Percentiles rank a stretch among this genome's conserved stretches.
phyloP scores from a whole-genome alignment of 805 yeast genomes.

The Metschnikowia anglica region DNA sequence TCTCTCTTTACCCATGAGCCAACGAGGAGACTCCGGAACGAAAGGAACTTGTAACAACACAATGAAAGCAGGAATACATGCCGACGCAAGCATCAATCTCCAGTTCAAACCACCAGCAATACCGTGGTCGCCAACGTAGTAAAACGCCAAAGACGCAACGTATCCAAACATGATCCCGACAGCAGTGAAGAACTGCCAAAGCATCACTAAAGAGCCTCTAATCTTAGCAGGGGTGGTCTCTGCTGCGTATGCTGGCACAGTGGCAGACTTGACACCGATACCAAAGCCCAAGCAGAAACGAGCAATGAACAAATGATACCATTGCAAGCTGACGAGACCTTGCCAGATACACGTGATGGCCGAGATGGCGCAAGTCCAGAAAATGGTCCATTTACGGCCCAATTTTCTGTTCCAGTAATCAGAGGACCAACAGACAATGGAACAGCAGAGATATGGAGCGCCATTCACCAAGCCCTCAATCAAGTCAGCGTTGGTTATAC shows the following conservation, averaged over 20 bases:
- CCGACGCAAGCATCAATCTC: slow-evolving; percentile 67
- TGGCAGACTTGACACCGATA: slow-evolving; percentile 64
- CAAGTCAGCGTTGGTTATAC: slow-evolving; percentile 49
- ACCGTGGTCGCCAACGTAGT: slow-evolving; percentile 48
- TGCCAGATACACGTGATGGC: slow-evolving; percentile 67
- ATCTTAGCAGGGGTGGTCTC: slow-evolving; percentile 42
- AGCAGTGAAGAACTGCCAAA: slow-evolving; percentile 77
- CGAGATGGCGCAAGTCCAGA: slow-evolving; percentile 58
- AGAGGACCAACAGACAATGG: slow-evolving; percentile 62
- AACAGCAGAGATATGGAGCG: slow-evolving; percentile 63
- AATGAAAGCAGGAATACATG: slow-evolving; percentile 54
- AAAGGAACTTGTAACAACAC: slow-evolving; percentile 50
- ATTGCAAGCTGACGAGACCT: slow-evolving; percentile 53
- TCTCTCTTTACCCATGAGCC: slow-evolving; percentile 57
- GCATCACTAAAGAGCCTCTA: slow-evolving; percentile 67
- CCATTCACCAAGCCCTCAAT: slow-evolving; percentile 61
- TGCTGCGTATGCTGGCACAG: slow-evolving; percentile 57
- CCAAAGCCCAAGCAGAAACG: slow-evolving; percentile 63
- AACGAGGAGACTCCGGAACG: slow-evolving; percentile 71
- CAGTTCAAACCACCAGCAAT: slow-evolving; percentile 51
- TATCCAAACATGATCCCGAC: slow-evolving; percentile 70
- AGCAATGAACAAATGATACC: slow-evolving; percentile 61
- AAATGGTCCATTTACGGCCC: slow-evolving; percentile 63
- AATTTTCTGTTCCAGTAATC: slow-evolving; percentile 49
- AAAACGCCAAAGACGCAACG: slow-evolving; percentile 58